Evolutionary conservation across 129 eudicot species (phyloP).

Genomic region (Flaveria ramosissima): DNA sequence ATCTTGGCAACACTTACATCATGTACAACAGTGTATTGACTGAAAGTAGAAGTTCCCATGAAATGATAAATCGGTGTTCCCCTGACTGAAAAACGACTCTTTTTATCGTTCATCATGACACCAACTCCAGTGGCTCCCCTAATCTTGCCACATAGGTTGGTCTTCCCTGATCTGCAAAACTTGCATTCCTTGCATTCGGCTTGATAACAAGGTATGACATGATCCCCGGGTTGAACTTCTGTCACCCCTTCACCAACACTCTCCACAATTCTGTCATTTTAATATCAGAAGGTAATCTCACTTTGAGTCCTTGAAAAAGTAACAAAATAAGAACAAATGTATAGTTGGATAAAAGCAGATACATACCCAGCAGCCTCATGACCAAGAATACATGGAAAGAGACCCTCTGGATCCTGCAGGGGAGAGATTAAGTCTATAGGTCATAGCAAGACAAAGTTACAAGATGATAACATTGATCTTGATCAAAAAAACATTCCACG

Average conservation of each 20-base stretch:
- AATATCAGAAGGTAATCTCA: neutral
- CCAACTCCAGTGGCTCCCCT: slow-evolving; percentile 98
- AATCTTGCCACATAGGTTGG: slow-evolving; percentile 98
- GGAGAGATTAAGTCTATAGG: neutral
- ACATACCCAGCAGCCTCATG: slow-evolving; percentile 99
- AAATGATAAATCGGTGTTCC: slow-evolving; percentile 97
- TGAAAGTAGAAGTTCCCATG: slow-evolving; percentile 99
- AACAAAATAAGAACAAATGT: neutral
- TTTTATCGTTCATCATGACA: slow-evolving; percentile 92
- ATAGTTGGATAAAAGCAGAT: neutral
- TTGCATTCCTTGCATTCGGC: slow-evolving; percentile 98
- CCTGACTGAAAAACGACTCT: slow-evolving; percentile 89
- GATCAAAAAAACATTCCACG: neutral
- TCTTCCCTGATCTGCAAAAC: slow-evolving; percentile 97
- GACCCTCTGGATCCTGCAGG: slow-evolving; percentile 96
- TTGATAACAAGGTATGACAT: slow-evolving; percentile 99
- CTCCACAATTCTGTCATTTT: slow-evolving; percentile 63
- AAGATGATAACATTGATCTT: neutral
- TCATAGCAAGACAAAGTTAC: neutral
- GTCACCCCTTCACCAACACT: slow-evolving; percentile 99
- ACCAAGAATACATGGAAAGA: slow-evolving; percentile 98
- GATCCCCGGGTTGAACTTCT: slow-evolving; percentile 95
- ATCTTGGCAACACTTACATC: slow-evolving; percentile 97
- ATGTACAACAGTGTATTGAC: slow-evolving; percentile 98
- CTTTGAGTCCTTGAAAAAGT: neutral